Conservation (phyloP, 2,329 filamentous ascomycete species). For the Fusarium torulosum region DNA sequence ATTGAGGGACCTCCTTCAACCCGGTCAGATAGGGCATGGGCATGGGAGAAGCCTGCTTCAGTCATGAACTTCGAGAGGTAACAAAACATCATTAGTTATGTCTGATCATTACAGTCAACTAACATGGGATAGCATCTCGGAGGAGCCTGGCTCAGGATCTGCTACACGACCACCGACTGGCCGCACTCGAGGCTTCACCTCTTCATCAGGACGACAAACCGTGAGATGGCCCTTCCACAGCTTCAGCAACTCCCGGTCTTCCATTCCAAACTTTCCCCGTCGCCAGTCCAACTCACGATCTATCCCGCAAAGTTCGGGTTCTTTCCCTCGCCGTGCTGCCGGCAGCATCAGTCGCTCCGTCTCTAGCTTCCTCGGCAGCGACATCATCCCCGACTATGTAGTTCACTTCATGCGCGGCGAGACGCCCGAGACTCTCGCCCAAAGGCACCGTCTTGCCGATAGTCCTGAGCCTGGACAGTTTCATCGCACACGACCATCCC, state of each 20-base stretch:
- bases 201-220: conserved; percentile 47
- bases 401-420: conserved; percentile 68
- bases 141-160: conserved; percentile 42
- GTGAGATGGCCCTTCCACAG: conserved; percentile 48
- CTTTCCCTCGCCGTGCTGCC: conserved; percentile 44
- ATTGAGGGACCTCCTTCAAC: conserved; percentile 47
- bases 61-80: conserved; percentile 48
- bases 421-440: conserved; percentile 65
- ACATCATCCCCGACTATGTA: conserved; percentile 67
- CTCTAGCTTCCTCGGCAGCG: conserved; percentile 54
- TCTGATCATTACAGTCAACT: conserved; percentile 24
- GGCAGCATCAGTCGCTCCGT: conserved; percentile 49
- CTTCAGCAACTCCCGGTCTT: conserved; percentile 47
- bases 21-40: conserved; percentile 40
- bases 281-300: conserved; percentile 40
- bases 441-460: conserved; percentile 53
- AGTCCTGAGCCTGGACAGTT: conserved; percentile 47
- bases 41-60: conserved; percentile 43
- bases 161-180: conserved; percentile 35
- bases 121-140: conserved; percentile 41
- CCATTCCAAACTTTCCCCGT: conserved; percentile 39
- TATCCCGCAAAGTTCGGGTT: conserved; percentile 41
- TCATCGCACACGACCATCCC: conserved; percentile 36
- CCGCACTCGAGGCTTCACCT: conserved; percentile 47
- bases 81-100: conserved; percentile 11